Evolutionary conservation across 148 eudicot genomes (phyloP).

Genomic region (Fagopyrum esculentum): DNA sequence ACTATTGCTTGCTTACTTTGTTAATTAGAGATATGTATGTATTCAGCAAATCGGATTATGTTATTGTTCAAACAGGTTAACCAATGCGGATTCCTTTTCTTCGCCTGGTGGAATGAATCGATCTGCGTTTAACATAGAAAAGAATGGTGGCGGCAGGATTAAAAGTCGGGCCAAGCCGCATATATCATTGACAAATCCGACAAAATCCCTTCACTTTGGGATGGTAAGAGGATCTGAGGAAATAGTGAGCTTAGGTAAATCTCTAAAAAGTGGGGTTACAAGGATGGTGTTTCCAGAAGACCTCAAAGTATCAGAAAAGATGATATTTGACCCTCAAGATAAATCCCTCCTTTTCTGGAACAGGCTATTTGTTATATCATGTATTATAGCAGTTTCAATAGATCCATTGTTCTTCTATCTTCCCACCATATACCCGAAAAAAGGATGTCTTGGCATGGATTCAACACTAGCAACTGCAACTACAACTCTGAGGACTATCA

Average conservation of each 20-base stretch:
- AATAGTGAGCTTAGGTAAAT: conserved; percentile 36
- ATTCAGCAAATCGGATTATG: neutral
- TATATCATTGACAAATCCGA: conserved; percentile 13
- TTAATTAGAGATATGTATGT: neutral
- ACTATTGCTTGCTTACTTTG: neutral
- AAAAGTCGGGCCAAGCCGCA: neutral
- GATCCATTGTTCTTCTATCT: conserved; percentile 63
- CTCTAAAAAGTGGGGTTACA: conserved; percentile 38
- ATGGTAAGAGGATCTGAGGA: conserved; percentile 46
- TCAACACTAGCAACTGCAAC: conserved; percentile 24
- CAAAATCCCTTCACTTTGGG: conserved; percentile 38
- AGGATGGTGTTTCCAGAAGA: conserved; percentile 58
- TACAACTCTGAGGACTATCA: conserved; percentile 26
- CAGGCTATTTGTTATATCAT: conserved; percentile 44
- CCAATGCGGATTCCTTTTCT: conserved; percentile 29
- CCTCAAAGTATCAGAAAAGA: conserved; percentile 39
- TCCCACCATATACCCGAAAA: conserved; percentile 28
- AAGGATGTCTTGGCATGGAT: conserved; percentile 48
- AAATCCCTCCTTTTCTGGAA: conserved; percentile 51
- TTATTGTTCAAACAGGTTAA: conserved; percentile 20
- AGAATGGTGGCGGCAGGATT: neutral
- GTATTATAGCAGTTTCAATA: conserved; percentile 42
- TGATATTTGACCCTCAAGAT: conserved; percentile 67
- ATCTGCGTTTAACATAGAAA: neutral
- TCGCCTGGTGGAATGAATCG: conserved; percentile 31